Conservation (phyloP, 176 grass and related monocot genomes). For the Eragrostis nindensis region DNA sequence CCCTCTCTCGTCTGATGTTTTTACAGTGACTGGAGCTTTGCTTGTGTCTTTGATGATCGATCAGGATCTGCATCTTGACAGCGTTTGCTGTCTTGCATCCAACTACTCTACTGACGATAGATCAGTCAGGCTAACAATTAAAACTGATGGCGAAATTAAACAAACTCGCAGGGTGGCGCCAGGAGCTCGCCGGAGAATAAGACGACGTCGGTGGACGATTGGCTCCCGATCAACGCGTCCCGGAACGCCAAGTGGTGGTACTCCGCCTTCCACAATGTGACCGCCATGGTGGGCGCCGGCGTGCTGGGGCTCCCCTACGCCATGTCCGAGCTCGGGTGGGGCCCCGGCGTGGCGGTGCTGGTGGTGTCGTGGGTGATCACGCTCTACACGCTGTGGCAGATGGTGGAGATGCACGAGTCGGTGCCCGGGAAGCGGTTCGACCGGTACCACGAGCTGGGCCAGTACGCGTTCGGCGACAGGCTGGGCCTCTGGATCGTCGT, state of each 20-base stretch:
- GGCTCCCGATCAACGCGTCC: constrained; percentile 84
- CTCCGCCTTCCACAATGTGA: constrained; percentile 91
- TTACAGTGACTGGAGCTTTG: no score
- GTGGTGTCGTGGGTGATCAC: constrained; percentile 86
- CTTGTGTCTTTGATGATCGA: no score
- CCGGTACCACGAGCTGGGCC: constrained; percentile 88
- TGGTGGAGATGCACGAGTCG: constrained; percentile 98
- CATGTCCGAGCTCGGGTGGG: constrained; percentile 92
- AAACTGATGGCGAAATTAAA: no score
- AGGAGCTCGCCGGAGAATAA: not conserved
- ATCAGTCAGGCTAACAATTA: no score
- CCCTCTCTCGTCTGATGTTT: no score
- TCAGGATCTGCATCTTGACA: no score
- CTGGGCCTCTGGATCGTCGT: constrained; percentile 85
- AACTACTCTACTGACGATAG: no score
- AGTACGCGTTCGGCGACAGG: constrained; percentile 75
- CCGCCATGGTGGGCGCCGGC: constrained; percentile 92
- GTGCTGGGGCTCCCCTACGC: constrained; percentile 81
- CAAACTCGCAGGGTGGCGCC: no score
- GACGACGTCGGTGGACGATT: constrained; percentile 56
- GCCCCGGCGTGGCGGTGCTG: constrained; percentile 67
- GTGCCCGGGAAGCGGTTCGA: constrained; percentile 86
- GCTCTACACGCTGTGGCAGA: constrained; percentile 92
- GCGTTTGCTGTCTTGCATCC: no score
- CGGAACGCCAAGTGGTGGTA: constrained; percentile 96